Percentiles rank a stretch among this genome's conserved stretches.
Evolutionary conservation across 2,329 filamentous ascomycete genomes (phyloP).

Genomic region (Elsinoe fawcettii): DNA sequence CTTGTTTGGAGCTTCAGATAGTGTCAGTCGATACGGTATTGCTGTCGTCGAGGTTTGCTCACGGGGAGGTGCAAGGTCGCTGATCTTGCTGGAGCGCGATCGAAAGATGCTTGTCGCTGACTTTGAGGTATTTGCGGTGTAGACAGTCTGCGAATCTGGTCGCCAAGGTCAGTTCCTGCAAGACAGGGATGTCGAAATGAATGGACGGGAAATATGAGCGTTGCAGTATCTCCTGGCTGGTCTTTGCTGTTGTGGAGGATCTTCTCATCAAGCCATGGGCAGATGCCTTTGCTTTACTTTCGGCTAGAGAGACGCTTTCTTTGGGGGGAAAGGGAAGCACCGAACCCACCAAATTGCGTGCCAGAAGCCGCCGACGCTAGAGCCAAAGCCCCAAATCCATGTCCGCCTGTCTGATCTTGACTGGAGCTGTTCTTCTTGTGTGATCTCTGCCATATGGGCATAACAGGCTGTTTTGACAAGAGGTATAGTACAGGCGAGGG

Average conservation of each 20-base stretch:
- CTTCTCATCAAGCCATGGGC: conserved; percentile 10
- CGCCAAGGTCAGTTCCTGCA: background rate
- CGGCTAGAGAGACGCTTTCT: conserved; percentile 3
- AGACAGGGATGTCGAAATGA: background rate
- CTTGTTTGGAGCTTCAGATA: conserved; percentile 1
- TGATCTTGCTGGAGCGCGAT: conserved; percentile 10
- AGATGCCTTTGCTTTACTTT: conserved; percentile 8
- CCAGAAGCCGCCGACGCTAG: conserved; percentile 12
- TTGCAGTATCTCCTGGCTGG: conserved; percentile 4
- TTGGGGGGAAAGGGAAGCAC: background rate
- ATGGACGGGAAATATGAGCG: conserved; percentile 3
- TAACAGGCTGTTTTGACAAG: conserved; percentile 1
- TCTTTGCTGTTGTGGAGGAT: conserved; percentile 6
- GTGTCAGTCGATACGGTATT: background rate
- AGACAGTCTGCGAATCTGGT: conserved; percentile 7
- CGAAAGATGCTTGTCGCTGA: conserved; percentile 7
- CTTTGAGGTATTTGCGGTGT: conserved; percentile 4
- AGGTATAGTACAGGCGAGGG: background rate
- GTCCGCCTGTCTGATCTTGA: background rate
- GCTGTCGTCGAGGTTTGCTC: background rate
- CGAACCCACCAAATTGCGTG: conserved; percentile 11
- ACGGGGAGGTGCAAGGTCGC: conserved; percentile 1
- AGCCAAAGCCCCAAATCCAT: conserved; percentile 9
- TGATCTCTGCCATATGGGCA: conserved; percentile 13
- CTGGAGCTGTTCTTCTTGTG: conserved; percentile 11